Evolutionary conservation across 352 stramenopile genomes (phyloP), one percentile per base, ranked within the genome.

Genomic region (Peronosclerospora sorghi): DNA sequence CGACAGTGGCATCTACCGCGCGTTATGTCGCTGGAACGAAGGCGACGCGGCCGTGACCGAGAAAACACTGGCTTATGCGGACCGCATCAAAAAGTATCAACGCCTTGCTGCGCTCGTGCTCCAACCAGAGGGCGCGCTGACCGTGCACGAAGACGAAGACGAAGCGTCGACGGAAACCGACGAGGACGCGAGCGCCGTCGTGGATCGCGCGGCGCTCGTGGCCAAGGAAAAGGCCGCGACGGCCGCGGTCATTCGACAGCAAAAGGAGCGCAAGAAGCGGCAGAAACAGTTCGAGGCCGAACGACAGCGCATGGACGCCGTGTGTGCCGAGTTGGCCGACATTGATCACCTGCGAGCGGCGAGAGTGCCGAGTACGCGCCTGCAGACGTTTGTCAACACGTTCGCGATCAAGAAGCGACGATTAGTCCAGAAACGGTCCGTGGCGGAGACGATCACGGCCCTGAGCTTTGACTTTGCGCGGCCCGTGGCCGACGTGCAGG

Each of bases 381-480:
- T 88, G 21, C 48, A 67, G 44, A 35, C 32, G 35, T 85, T 88
- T 8, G 50, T 73, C n/a, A 32, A 55, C 35, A 62, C 51, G n/a
- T 80, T 78, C 46, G 47, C 59, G n/a, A 41, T 65, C 17, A 84
- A 85, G 54, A 65, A 67, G 47, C 44, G 61, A 32, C 37, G 59
- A 19, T 27, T 76, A 28, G 41, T 45, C 48, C 59, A 73, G 50
- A 86, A 85, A 55, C 65, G 75, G 18, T 84, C 73, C 27, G 35
- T 56, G 28, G 61, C 63, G 0, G 62, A 84, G 40, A 88, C 73
- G 1, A 50, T 62, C 14, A 80, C 73, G 24, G 46, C 66, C 0
- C 43, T 68, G 48, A 65, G 65, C 59, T 88, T 84, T 62, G 66
- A 72, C 23, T 88, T 86, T 52, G 75, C 75, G 21, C 45, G 73